phyloP scores from a whole-genome alignment of 495 filamentous ascomycete genomes.

The Penicillium ochrochloron region DNA sequence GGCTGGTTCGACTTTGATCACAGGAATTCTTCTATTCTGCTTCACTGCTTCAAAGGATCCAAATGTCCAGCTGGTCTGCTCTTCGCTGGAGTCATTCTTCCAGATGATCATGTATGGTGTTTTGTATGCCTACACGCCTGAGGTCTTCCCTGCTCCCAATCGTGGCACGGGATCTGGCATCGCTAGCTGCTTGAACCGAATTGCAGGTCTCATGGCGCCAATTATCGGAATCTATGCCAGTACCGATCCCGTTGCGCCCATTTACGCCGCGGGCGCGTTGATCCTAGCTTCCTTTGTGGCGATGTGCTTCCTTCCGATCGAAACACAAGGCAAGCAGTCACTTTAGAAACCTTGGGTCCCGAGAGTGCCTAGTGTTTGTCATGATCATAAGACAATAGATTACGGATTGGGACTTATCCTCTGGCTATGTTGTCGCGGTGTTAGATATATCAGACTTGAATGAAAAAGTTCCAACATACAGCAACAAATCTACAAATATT shows the following conservation, averaged over 20 bases:
- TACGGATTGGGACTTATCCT: too few species aligned
- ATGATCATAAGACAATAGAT: too few species aligned
- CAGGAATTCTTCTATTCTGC: conserved; percentile 55
- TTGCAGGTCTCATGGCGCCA: conserved; percentile 55
- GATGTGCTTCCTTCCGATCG: conserved; percentile 52
- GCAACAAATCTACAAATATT: too few species aligned
- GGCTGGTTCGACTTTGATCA: conserved; percentile 52
- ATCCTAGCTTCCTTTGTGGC: conserved; percentile 49
- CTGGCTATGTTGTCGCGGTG: too few species aligned
- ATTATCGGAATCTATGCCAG: conserved; percentile 54
- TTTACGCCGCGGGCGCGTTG: conserved; percentile 50
- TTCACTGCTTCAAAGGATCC: conserved; percentile 51
- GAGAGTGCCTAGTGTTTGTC: not conserved
- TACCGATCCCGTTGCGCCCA: conserved; percentile 43
- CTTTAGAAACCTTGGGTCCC: conserved; percentile 26
- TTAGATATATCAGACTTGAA: too few species aligned
- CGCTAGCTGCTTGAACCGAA: conserved; percentile 54
- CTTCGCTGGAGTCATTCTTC: conserved; percentile 55
- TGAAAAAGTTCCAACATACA: too few species aligned
- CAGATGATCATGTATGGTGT: conserved; percentile 61
- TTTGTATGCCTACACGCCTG: conserved; percentile 59
- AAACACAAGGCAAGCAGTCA: conserved; percentile 48
- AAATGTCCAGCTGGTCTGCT: conserved; percentile 52
- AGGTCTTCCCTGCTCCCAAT: conserved; percentile 59
- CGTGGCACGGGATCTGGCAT: conserved; percentile 60